These are phyloP conservation scores for Phytopythium vexans DNA, from an alignment of 352 stramenopile genomes.

Conservation along the genomic window DNA sequence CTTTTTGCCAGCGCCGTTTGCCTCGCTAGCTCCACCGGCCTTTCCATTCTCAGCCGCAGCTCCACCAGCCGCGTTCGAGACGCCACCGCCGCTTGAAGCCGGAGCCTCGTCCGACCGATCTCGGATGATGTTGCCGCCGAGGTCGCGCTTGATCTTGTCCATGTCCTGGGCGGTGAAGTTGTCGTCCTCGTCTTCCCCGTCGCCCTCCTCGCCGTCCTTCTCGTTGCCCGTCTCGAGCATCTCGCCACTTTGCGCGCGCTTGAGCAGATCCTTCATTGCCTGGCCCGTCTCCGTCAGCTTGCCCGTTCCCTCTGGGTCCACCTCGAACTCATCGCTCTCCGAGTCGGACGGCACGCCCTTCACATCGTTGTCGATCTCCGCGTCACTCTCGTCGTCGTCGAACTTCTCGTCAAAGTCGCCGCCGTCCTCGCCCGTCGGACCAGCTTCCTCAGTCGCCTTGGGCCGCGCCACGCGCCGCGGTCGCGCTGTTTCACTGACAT, in stretches of 20 bases:
- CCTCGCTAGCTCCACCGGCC: constrained; percentile 12
- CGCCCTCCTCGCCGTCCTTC: constrained; percentile 58
- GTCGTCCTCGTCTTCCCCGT: constrained; percentile 42
- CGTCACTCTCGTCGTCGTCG: constrained; percentile 84
- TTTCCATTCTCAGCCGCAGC: constrained; percentile 17
- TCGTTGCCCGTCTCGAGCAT: constrained; percentile 58
- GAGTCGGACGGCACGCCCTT: constrained; percentile 68
- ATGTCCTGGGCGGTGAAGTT: constrained; percentile 80
- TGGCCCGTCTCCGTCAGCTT: constrained; percentile 82
- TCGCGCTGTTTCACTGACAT: constrained; percentile 38
- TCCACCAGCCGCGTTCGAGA: constrained; percentile 20
- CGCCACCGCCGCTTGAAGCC: constrained; percentile 9
- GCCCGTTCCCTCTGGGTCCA: constrained; percentile 57
- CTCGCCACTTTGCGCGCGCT: constrained; percentile 71
- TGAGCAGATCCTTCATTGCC: constrained; percentile 82
- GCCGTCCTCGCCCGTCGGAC: constrained; percentile 73
- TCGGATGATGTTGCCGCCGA: constrained; percentile 80
- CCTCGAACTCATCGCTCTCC: constrained; percentile 76
- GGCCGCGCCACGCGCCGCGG: constrained; percentile 44
- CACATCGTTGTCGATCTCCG: constrained; percentile 72
- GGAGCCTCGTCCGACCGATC: constrained; percentile 32
- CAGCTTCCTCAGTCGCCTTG: constrained; percentile 45
- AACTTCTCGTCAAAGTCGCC: constrained; percentile 88
- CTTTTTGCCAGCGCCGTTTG: constrained; percentile 13
- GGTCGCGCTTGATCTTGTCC: constrained; percentile 75